Conservation (phyloP, 306 rosid species). For the Lupinus albus region DNA sequence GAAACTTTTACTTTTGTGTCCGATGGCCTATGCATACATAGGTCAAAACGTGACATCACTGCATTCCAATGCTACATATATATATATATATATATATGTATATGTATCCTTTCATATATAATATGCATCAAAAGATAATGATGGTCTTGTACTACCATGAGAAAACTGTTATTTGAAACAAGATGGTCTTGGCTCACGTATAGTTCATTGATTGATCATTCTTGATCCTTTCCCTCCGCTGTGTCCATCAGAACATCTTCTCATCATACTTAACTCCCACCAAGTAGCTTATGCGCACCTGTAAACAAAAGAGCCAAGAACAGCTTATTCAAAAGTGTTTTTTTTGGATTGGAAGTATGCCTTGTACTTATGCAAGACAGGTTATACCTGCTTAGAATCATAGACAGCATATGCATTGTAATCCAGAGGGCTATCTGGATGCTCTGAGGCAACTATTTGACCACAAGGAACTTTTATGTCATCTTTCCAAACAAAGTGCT, state of each 20-base stretch:
- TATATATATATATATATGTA: too few relatives aligned
- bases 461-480: slow-evolving; percentile 85
- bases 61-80: slow-evolving; percentile 11
- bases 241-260: slow-evolving; percentile 56
- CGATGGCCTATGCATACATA: slow-evolving; percentile 25
- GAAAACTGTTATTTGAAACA: background rate
- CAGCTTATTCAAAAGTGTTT: background rate
- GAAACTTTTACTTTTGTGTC: slow-evolving; percentile 11
- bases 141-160: slow-evolving; percentile 21
- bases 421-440: slow-evolving; percentile 67
- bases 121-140: slow-evolving; percentile 41
- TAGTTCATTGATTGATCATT: background rate
- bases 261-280: slow-evolving; percentile 77
- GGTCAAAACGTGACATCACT: slow-evolving; percentile 31
- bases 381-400: slow-evolving; percentile 70
- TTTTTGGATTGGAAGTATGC: background rate
- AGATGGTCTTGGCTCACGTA: slow-evolving; percentile 1
- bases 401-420: slow-evolving; percentile 80
- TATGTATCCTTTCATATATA: slow-evolving; percentile 9
- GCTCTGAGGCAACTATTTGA: slow-evolving; percentile 55
- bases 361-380: background rate
- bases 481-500: slow-evolving; percentile 79
- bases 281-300: slow-evolving; percentile 77
- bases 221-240: slow-evolving; percentile 41
- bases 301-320: slow-evolving; percentile 2